Percentiles rank a stretch among this genome's conserved stretches.
These are phyloP conservation scores for Chytriomyces sp. DNA, from an alignment of 192 early-diverging fungal genomes.

Conservation along the genomic window DNA sequence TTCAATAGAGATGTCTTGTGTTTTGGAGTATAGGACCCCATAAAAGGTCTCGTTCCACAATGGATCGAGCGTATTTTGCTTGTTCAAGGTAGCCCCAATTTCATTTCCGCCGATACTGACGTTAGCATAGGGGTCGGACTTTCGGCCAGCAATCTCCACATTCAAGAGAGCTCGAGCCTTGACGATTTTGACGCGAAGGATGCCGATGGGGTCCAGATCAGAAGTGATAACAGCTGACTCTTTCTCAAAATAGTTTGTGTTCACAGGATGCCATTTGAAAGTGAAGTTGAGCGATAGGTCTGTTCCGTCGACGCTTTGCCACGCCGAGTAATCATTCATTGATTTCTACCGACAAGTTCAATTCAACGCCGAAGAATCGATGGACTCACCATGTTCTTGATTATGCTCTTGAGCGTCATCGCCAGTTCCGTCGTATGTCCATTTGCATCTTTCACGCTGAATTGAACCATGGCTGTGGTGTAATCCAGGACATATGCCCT, in stretches of 20 bases:
- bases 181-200: constrained; percentile 74
- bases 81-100: constrained; percentile 78
- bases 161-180: constrained; percentile 79
- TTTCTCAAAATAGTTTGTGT: constrained; percentile 65
- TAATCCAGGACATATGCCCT: constrained; percentile 76
- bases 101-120: constrained; percentile 63
- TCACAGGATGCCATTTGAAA: constrained; percentile 80
- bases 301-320: constrained; percentile 55
- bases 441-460: constrained; percentile 62
- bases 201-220: constrained; percentile 65
- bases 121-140: constrained; percentile 90
- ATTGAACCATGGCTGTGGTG: constrained; percentile 55
- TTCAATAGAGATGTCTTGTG: constrained; percentile 75
- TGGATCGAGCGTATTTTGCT: constrained; percentile 82
- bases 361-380: no score
- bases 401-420: constrained; percentile 39
- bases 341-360: no score
- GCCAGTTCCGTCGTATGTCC: constrained; percentile 45
- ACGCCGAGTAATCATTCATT: constrained; percentile 44
- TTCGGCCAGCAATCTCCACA: constrained; percentile 73
- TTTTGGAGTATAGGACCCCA: constrained; percentile 73
- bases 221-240: constrained; percentile 44
- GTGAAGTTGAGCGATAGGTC: constrained; percentile 60
- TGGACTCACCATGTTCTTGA: constrained; percentile 40
- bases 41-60: constrained; percentile 91